Evolutionary conservation across 257 asterid genomes (phyloP).

Genomic region (Solanum paucissectum): DNA sequence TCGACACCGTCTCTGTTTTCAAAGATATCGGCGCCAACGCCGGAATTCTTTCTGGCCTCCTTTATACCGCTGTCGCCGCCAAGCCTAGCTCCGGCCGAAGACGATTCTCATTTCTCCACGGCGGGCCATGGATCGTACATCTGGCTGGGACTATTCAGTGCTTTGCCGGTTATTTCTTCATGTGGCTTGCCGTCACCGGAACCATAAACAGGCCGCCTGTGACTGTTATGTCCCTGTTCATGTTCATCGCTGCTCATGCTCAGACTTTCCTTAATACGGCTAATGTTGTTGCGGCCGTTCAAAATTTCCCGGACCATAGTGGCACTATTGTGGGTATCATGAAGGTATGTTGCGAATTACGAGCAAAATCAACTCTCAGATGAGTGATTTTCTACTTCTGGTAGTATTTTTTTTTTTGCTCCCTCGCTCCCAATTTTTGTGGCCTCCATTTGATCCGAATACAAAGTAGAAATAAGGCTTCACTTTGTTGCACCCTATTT

Average conservation of each 20-base stretch:
- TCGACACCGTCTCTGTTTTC: slow-evolving; percentile 64
- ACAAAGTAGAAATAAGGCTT: not conserved
- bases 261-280: slow-evolving; percentile 90
- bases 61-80: slow-evolving; percentile 39
- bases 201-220: slow-evolving; percentile 43
- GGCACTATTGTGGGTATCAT: slow-evolving; percentile 93
- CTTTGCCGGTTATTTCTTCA: slow-evolving; percentile 73
- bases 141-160: slow-evolving; percentile 67
- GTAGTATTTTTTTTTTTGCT: not conserved
- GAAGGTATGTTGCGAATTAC: slow-evolving; percentile 47
- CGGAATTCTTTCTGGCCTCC: slow-evolving; percentile 70
- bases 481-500: not conserved
- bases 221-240: slow-evolving; percentile 49
- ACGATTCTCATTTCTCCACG: not conserved
- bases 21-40: slow-evolving; percentile 88
- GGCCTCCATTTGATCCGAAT: not conserved
- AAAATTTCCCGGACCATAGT: slow-evolving; percentile 56
- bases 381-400: not conserved
- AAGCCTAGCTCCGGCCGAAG: not conserved
- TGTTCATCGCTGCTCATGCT: slow-evolving; percentile 88
- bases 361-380: not conserved
- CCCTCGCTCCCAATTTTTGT: not conserved
- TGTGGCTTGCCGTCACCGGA: slow-evolving; percentile 86
- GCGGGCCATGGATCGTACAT: slow-evolving; percentile 71
- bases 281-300: slow-evolving; percentile 78